A percentile compares a stretch with the other conserved stretches of the same genome.
phyloP scores from a whole-genome alignment of 2,329 filamentous ascomycete genomes.

The Pseudogymnoascus sp. region DNA sequence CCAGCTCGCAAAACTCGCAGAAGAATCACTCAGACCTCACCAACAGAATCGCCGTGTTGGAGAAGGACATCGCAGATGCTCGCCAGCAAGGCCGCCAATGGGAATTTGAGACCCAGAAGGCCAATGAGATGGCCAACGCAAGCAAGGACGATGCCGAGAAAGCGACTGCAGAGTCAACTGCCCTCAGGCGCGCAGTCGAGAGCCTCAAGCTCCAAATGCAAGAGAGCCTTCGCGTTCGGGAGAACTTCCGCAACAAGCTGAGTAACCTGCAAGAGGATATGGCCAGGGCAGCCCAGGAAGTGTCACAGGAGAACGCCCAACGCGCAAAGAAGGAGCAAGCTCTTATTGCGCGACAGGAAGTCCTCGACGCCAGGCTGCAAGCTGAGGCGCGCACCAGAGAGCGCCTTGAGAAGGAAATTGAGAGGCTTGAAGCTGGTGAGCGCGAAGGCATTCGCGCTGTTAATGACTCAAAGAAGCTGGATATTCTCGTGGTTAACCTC shows the following conservation, averaged over 20 bases:
- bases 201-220: conserved; percentile 70
- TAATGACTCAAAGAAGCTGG: conserved; percentile 52
- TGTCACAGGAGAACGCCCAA: conserved; percentile 72
- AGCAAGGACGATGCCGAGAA: conserved; percentile 51
- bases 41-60: conserved; percentile 44
- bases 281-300: conserved; percentile 65
- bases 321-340: conserved; percentile 74
- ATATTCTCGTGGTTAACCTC: conserved; percentile 45
- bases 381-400: conserved; percentile 64
- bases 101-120: conserved; percentile 52
- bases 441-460: conserved; percentile 56
- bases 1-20: conserved; percentile 50
- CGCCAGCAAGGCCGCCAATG: conserved; percentile 51
- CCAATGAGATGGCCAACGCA: conserved; percentile 54
- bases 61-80: conserved; percentile 46
- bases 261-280: conserved; percentile 82
- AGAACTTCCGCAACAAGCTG: conserved; percentile 77
- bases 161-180: conserved; percentile 55
- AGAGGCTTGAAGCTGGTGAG: conserved; percentile 55
- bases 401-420: conserved; percentile 57
- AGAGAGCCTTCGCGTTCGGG: conserved; percentile 76
- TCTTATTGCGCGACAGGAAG: conserved; percentile 68
- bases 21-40: conserved; percentile 47
- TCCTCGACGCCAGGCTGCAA: conserved; percentile 67
- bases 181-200: conserved; percentile 63